Percentiles rank a stretch among this genome's conserved stretches.
Evolutionary conservation across 495 filamentous ascomycete genomes (phyloP).

Genomic region (Cetradonia linearis): DNA sequence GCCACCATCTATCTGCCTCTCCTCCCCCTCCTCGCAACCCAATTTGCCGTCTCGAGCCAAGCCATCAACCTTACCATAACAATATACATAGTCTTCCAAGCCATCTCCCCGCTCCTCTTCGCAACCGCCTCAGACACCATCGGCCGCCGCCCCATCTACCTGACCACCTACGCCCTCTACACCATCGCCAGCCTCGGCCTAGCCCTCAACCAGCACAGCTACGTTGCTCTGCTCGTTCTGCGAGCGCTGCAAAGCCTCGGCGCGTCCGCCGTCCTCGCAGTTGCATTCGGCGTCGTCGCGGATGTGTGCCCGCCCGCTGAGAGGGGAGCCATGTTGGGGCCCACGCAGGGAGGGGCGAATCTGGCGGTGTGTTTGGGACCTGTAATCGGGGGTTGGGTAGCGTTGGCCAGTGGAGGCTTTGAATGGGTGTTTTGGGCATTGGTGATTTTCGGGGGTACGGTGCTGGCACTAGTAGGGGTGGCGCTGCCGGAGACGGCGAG

Average conservation of each 20-base stretch:
- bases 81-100: constrained; percentile 31
- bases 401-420: too few species aligned
- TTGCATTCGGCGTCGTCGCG: constrained; percentile 29
- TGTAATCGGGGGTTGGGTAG: too few species aligned
- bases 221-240: constrained; percentile 29
- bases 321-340: constrained; percentile 31
- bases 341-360: constrained; percentile 21
- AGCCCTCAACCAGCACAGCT: constrained; percentile 28
- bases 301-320: constrained; percentile 30
- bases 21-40: constrained; percentile 21
- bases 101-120: constrained; percentile 32
- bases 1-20: constrained; percentile 32
- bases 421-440: constrained; percentile 71
- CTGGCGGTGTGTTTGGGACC: too few species aligned
- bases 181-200: constrained; percentile 30
- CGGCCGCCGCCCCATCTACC: constrained; percentile 32
- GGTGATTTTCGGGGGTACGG: constrained; percentile 41
- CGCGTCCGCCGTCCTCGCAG: constrained; percentile 27
- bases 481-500: constrained; percentile 39
- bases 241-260: constrained; percentile 33
- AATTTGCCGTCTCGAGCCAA: constrained; percentile 24
- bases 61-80: constrained; percentile 33
- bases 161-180: constrained; percentile 31
- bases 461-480: constrained; percentile 28
- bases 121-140: constrained; percentile 32